Base-by-base conservation (phyloP, 495 filamentous ascomycete genomes). In the Aspergillus ellipticus region DNA sequence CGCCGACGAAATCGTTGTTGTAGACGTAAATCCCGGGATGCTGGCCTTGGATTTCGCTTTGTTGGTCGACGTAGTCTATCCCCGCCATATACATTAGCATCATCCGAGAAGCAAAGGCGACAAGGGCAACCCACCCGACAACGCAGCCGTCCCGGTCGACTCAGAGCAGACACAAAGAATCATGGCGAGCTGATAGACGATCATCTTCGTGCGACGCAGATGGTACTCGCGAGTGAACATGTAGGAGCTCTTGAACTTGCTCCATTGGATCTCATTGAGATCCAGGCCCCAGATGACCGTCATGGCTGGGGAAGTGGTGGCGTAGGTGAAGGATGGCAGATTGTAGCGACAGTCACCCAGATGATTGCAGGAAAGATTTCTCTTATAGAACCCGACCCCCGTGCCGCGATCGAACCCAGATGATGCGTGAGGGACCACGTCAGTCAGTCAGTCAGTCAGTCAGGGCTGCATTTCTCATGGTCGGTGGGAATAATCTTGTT, bases 141-240 rank as follows among this genome's bases (percentile, higher is more conserved):
- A 61, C 13, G 72, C 77, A 4, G 72, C 76, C 4, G 79, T 80
- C 13, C 78, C 78, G 5, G 78, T 62, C 1, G 73, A 74, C 59
- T 80, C 79, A 4, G 76, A 79, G 42, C 75, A 71, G 6, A 82
- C 79, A 60, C 75, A 79, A 49, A 75, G 70, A 49, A 82, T 78
- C 74, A 80, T 75, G 51, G 79, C 78, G 37, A 73, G 58, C 57
- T 80, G 79, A 48, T 82, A 82, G 49, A 82, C 73, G 55, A 79
- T 74, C 68, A 82, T 79, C 60, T 79, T 80, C 9, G 76, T 76
- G 20, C 74, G 68, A 13, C 79, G 74, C 0, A 78, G 66, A 54
- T 80, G 77, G 59, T 77, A 80, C 5, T 68, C 65, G 15, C 63
- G 66, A 46, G 72, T 77, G 66, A 75, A 80, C 77, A 80, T 80